phyloP scores from a whole-genome alignment of 163 green algal species.

The Volvox carteri region DNA sequence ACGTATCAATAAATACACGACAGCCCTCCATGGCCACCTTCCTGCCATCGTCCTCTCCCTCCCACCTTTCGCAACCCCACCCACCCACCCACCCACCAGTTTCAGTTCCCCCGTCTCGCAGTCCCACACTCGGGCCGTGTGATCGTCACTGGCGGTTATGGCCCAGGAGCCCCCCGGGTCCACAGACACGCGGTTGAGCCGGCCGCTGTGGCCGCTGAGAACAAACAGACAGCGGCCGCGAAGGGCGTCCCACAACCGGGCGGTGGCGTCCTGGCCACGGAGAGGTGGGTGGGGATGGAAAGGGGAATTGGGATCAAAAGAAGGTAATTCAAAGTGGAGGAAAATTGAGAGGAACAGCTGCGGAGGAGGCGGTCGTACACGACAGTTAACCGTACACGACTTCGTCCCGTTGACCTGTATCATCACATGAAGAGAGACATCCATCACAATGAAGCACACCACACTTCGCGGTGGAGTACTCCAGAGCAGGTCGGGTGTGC shows the following conservation, averaged over 20 bases:
- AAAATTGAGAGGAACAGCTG: neutral
- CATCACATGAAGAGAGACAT: too few species aligned
- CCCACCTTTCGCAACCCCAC: neutral
- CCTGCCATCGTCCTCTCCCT: neutral
- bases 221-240: slow-evolving; percentile 51
- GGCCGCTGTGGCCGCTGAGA: slow-evolving; percentile 63
- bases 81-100: neutral
- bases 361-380: too few species aligned
- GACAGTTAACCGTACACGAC: too few species aligned
- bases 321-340: too few species aligned
- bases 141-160: slow-evolving; percentile 78
- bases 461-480: too few species aligned
- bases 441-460: too few species aligned
- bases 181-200: slow-evolving; percentile 69
- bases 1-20: too few species aligned
- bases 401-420: too few species aligned
- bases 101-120: slow-evolving; percentile 26
- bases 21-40: too few species aligned
- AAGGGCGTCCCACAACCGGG: slow-evolving; percentile 61
- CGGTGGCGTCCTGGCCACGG: slow-evolving; percentile 44
- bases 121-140: slow-evolving; percentile 78
- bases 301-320: neutral
- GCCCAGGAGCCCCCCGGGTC: slow-evolving; percentile 63
- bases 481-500: too few species aligned
- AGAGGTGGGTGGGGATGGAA: neutral